Evolutionary conservation across 306 rosid genomes (phyloP).

Genomic region (Cucumis melo): DNA sequence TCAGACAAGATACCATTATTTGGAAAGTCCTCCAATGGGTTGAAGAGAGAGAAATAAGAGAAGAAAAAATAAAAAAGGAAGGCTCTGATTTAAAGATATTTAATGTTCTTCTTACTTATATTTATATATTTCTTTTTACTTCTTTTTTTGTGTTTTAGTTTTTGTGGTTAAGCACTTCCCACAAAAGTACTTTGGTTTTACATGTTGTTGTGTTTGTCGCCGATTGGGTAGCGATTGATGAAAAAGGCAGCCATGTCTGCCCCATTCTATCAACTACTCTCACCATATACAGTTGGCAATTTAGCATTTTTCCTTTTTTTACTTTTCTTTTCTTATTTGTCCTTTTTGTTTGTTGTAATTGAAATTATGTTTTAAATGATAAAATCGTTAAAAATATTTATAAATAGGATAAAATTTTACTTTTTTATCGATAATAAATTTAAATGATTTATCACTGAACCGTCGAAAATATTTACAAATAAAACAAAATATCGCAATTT

Average conservation of each 20-base stretch:
- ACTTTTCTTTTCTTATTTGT: background rate
- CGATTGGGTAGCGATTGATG: background rate
- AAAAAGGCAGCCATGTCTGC: background rate
- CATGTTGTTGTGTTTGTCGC: background rate
- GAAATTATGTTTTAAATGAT: no score
- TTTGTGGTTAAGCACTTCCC: background rate
- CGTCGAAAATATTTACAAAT: no score
- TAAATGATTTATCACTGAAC: no score
- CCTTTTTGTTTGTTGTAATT: no score
- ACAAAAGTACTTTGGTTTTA: background rate
- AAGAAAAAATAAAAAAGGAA: background rate
- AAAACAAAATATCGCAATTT: no score
- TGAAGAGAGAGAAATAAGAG: constrained; percentile 5
- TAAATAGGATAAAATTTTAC: no score
- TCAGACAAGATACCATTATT: background rate
- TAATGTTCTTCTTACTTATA: background rate
- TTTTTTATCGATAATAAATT: no score
- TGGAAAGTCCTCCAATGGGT: background rate
- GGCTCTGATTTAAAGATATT: background rate
- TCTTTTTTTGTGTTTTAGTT: background rate
- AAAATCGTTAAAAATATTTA: no score
- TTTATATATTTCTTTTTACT: background rate
- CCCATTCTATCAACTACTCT: background rate
- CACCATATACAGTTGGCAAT: background rate
- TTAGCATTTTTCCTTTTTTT: background rate